Percentiles rank a stretch among this genome's conserved stretches.
phyloP scores from a whole-genome alignment of 805 yeast species.

The Candida verbasci region DNA sequence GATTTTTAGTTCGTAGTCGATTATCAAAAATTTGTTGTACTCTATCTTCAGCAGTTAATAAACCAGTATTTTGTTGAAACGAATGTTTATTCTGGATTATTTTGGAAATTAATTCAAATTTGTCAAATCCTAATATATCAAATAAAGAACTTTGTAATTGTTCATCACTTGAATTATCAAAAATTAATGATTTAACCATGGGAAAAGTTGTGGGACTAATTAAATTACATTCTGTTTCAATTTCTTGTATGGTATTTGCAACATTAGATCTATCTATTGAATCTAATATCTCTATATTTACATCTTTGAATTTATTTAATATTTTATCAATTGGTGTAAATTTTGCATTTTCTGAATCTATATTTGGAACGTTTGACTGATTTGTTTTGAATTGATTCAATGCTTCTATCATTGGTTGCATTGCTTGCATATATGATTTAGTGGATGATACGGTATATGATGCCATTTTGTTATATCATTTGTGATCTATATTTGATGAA shows the following conservation, averaged over 20 bases:
- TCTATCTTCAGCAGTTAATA: constrained; percentile 53
- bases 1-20: constrained; percentile 45
- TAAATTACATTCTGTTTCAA: constrained; percentile 25
- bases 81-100: constrained; percentile 46
- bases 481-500: not conserved
- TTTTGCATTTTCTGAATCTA: constrained; percentile 31
- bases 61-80: constrained; percentile 12
- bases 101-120: constrained; percentile 71
- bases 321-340: constrained; percentile 25
- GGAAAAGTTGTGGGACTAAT: constrained; percentile 26
- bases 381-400: constrained; percentile 25
- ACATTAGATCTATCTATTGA: constrained; percentile 12
- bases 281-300: constrained; percentile 27
- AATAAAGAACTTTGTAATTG: constrained; percentile 67
- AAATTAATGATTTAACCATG: constrained; percentile 26
- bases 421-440: constrained; percentile 73
- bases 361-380: constrained; percentile 27
- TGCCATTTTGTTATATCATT: constrained; percentile 20
- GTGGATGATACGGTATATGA: constrained; percentile 55
- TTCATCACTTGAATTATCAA: constrained; percentile 43
- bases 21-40: constrained; percentile 50
- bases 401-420: constrained; percentile 62
- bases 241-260: too few relatives aligned
- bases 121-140: constrained; percentile 82
- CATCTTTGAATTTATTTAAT: constrained; percentile 32